phyloP scores from a whole-genome alignment of 768 basidiomycete species.

The Cystobasidium tubakii region DNA sequence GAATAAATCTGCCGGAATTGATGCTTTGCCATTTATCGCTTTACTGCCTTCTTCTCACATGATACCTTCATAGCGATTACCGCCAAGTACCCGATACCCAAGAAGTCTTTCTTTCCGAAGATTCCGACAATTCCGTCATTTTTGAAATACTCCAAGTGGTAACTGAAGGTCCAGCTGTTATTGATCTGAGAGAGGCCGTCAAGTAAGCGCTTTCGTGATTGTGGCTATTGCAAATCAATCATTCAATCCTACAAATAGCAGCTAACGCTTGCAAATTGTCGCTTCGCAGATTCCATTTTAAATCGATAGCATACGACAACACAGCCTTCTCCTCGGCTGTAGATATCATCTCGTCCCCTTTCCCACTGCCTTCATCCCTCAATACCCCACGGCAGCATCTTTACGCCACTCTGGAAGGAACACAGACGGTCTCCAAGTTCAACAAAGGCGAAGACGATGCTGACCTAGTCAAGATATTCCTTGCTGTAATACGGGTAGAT shows the following conservation, averaged over 20 bases:
- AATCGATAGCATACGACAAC: constrained; percentile 86
- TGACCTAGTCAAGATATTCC: constrained; percentile 61
- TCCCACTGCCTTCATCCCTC: constrained; percentile 55
- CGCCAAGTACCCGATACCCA: constrained; percentile 92
- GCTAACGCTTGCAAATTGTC: too few relatives aligned
- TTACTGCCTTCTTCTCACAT: too few relatives aligned
- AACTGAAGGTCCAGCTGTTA: constrained; percentile 50
- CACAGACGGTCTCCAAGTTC: constrained; percentile 69
- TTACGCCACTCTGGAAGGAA: constrained; percentile 62
- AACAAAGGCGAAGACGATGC: constrained; percentile 64
- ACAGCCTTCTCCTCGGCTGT: constrained; percentile 58
- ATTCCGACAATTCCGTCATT: constrained; percentile 67
- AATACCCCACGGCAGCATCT: constrained; percentile 57
- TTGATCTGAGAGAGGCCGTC: constrained; percentile 60
- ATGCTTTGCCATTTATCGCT: too few relatives aligned
- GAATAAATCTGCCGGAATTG: too few relatives aligned
- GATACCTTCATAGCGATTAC: constrained; percentile 58
- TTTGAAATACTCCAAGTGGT: constrained; percentile 78
- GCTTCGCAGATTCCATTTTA: constrained; percentile 75
- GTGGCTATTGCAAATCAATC: too few relatives aligned
- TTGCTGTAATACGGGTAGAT: constrained; percentile 20
- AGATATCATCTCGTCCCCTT: constrained; percentile 49
- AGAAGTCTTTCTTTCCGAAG: constrained; percentile 76
- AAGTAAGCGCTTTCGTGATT: too few relatives aligned
- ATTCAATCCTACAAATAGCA: too few relatives aligned